These are phyloP conservation scores for Capronia americana DNA, from an alignment of 2,329 filamentous ascomycete species.

Conservation along the genomic window DNA sequence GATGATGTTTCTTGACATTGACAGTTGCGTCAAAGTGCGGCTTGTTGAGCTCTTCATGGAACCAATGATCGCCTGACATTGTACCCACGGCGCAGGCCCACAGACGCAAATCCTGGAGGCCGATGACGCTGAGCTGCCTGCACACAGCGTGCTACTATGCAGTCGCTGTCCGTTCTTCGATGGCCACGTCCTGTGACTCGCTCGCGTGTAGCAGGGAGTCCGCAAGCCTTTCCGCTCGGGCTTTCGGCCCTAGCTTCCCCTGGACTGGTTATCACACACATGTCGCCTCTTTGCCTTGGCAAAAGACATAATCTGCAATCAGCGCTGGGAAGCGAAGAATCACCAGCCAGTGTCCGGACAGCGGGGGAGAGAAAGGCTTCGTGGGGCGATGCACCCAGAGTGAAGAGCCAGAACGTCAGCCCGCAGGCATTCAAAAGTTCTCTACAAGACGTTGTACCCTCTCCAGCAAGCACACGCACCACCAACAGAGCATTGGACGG, in stretches of 20 bases:
- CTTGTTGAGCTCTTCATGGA: too few species aligned
- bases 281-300: constrained; percentile 58
- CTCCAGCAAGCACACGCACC: too few species aligned
- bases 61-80: too few species aligned
- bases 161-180: constrained; percentile 91
- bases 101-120: too few species aligned
- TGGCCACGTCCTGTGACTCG: too few species aligned
- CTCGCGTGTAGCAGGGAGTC: too few species aligned
- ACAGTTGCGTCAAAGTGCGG: too few species aligned
- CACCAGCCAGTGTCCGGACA: constrained; percentile 1
- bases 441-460: too few species aligned
- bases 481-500: too few species aligned
- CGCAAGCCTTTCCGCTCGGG: too few species aligned
- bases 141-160: constrained; percentile 81
- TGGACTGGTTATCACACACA: constrained; percentile 51
- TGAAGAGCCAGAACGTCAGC: constrained; percentile 18
- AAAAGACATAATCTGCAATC: constrained; percentile 42
- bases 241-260: constrained; percentile 36
- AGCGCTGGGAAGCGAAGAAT: constrained; percentile 2
- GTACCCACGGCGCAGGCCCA: too few species aligned
- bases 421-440: constrained; percentile 2
- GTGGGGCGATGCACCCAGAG: constrained; percentile 9
- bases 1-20: too few species aligned
- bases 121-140: constrained; percentile 69
- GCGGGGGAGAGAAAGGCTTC: constrained; percentile 2